Evolutionary conservation across 140 eudicot genomes (phyloP).

Genomic region (Cichorium intybus): DNA sequence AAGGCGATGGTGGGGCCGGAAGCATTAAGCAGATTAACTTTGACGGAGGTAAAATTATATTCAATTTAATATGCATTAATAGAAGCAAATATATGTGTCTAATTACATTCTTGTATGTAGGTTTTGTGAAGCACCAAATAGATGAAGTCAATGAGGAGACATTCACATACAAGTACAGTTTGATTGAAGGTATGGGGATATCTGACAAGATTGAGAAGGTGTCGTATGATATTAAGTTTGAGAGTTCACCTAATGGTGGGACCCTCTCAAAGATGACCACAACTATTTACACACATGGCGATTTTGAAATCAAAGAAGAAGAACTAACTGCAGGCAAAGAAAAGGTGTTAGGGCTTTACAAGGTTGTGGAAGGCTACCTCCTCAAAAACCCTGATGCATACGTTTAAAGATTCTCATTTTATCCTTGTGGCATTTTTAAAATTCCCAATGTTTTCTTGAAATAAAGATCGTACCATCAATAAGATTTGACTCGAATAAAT

Average conservation of each 20-base stretch:
- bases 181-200: constrained; percentile 19
- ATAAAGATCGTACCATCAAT: no score
- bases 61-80: neutral
- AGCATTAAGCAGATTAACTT: constrained; percentile 14
- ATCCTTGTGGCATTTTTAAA: constrained; percentile 2
- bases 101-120: neutral
- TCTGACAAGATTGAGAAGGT: constrained; percentile 17
- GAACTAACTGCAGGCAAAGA: constrained; percentile 20
- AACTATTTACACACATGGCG: constrained; percentile 11
- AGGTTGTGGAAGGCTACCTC: constrained; percentile 26
- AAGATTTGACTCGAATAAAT: no score
- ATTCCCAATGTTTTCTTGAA: neutral
- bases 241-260: constrained; percentile 16
- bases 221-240: constrained; percentile 20
- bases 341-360: constrained; percentile 23
- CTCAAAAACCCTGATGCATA: constrained; percentile 21
- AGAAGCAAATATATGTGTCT: neutral
- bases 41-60: neutral
- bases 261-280: constrained; percentile 8
- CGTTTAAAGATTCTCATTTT: constrained; percentile 1
- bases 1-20: constrained; percentile 20
- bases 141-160: constrained; percentile 20
- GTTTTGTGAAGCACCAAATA: constrained; percentile 13
- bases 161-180: constrained; percentile 23
- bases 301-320: constrained; percentile 26